Percentiles rank a stretch among this genome's conserved stretches.
These are phyloP conservation scores for Meyerozyma sp. DNA, from an alignment of 1,139 yeast species.

Conservation along the genomic window DNA sequence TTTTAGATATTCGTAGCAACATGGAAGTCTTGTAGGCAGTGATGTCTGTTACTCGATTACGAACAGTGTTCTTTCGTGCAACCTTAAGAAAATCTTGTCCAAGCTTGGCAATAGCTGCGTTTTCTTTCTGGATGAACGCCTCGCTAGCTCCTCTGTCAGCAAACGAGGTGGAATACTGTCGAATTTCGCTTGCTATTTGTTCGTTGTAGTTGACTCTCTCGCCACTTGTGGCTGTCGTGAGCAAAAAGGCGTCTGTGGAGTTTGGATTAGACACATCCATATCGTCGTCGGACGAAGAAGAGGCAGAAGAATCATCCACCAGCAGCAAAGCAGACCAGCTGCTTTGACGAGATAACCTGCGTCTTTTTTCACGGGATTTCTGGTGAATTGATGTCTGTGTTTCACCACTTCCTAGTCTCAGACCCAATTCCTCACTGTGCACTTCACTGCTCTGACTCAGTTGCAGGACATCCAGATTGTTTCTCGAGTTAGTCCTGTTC, in stretches of 20 bases:
- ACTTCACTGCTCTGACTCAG: no score
- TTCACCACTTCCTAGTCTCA: no score
- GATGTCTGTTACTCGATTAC: neutral
- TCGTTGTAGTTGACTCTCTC: neutral
- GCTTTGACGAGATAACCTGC: neutral
- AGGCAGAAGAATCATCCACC: neutral
- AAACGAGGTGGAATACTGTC: neutral
- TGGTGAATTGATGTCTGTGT: neutral
- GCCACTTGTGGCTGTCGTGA: neutral
- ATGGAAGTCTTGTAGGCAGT: neutral
- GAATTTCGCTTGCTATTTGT: neutral
- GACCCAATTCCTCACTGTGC: no score
- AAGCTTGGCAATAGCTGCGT: neutral
- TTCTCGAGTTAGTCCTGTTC: no score
- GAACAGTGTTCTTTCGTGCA: neutral
- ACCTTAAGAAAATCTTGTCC: conserved; percentile 1
- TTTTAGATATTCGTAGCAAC: neutral
- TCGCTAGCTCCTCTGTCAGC: neutral
- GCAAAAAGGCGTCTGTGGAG: neutral
- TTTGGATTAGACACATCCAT: neutral
- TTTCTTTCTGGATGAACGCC: neutral
- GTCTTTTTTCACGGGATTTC: neutral
- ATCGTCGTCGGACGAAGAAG: neutral
- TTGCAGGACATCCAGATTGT: no score
- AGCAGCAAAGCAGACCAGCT: no score